Evolutionary conservation across 257 asterid genomes (phyloP), one percentile per base, ranked within the genome.

Genomic region (Fraxinus excelsior): DNA sequence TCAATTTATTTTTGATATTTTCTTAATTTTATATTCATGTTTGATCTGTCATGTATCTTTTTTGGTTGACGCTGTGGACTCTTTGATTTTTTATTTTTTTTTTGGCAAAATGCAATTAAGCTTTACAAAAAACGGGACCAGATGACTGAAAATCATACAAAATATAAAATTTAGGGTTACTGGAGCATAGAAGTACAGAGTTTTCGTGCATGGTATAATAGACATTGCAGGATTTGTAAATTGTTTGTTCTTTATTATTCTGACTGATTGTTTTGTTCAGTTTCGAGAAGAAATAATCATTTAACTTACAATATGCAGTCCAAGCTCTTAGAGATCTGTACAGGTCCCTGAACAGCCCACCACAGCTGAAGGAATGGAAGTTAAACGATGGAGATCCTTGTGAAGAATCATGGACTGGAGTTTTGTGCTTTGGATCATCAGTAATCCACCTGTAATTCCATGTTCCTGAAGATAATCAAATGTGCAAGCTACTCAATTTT

Each of bases 371-470:
- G 23, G 81, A 73, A 5, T 96, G 99, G 99, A 85, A 80, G 78
- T 46, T 79, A 21, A 94, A 83, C 71, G 90, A 90, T 34, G 97
- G 98, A 76, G 97, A 96, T 73, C 99, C 99, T 16, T 96, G 99
- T 72, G 89, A 53, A 34, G 98, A 96, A 69, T 70, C 71, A 21
- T 96, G 99, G 97, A 79, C 76, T 10, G 99, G 99, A 68, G 90
- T 96, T 82, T 80, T 89, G 28, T 96, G 96, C 87, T 74, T 71
- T 28, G 86, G 75, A 75, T 87, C 99, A 76, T 86, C 97, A 53
- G 85, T 90, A 53, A 80, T 88, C 81, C 80, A 87, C 83, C 86
- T 95, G 99, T 93, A 87, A 74, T 26, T 73, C 70, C 78, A 49
- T 76, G 19, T 64, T 46, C 58, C 70, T 40, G 3, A 40, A 56